A percentile compares a stretch with the other conserved stretches of the same genome.
Evolutionary conservation across 306 rosid species (phyloP).

Genomic region (Cucurbita moschata): DNA sequence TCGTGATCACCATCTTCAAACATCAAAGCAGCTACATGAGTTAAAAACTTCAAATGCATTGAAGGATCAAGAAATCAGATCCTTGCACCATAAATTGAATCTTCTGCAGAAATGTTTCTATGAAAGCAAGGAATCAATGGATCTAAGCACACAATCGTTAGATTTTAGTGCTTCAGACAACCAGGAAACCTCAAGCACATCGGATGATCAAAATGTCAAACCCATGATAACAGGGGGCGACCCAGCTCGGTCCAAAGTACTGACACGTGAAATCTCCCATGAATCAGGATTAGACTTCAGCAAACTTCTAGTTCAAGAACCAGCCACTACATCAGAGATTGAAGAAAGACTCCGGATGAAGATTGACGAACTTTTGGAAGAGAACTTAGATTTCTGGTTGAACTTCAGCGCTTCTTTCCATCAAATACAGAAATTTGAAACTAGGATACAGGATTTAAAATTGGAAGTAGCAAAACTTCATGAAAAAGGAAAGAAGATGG

Average conservation of each 20-base stretch:
- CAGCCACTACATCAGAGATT: slow-evolving; percentile 28
- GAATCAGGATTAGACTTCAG: slow-evolving; percentile 12
- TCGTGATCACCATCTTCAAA: slow-evolving; percentile 22
- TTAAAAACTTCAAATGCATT: slow-evolving; percentile 38
- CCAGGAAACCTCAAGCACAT: neutral
- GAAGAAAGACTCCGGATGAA: slow-evolving; percentile 54
- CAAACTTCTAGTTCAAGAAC: slow-evolving; percentile 16
- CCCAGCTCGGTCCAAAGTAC: neutral
- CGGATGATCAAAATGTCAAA: neutral
- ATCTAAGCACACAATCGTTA: slow-evolving; percentile 13
- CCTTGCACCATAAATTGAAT: slow-evolving; percentile 47
- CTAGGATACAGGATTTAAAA: slow-evolving; percentile 45
- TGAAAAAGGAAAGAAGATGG: slow-evolving; percentile 29
- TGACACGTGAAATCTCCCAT: neutral
- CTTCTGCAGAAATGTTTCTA: slow-evolving; percentile 40
- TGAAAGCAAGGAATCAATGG: slow-evolving; percentile 24
- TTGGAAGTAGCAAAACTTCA: slow-evolving; percentile 38
- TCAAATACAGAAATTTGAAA: slow-evolving; percentile 60
- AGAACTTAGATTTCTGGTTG: slow-evolving; percentile 81
- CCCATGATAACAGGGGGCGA: neutral
- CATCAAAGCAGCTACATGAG: slow-evolving; percentile 42
- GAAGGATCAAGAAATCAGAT: slow-evolving; percentile 76
- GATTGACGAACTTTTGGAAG: slow-evolving; percentile 77
- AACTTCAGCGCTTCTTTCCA: slow-evolving; percentile 60
- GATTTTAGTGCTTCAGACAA: slow-evolving; percentile 14